Evolutionary conservation across 495 filamentous ascomycete genomes (phyloP), one percentile per base, ranked within the genome.

Genomic region (Chaetomium tenue): DNA sequence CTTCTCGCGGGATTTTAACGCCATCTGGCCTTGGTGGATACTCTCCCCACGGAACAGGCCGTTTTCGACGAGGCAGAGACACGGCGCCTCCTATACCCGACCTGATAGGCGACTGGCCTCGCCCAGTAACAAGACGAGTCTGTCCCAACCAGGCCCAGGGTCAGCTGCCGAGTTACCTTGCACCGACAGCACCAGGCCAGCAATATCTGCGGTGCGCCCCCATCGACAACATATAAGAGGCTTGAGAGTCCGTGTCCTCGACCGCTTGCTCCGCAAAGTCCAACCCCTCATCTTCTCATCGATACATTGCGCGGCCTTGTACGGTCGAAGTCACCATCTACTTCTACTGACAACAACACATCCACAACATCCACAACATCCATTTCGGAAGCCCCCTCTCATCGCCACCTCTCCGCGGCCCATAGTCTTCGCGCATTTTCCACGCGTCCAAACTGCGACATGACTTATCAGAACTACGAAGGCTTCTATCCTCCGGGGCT

Each of bases 381-480:
- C 57, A 42, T 20, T 61, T 71, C 44, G 71, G 54, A 66, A 58
- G 62, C 42, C 50, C 51, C 33, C 23, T 50, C 64, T 23, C 64
- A 64, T 30, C 61, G 71, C 48, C 40, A 64, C 15, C 64, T 69
- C 40, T 58, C 68, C 23, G 63, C 69, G 51, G 48, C 64, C n/a
- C 66, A 66, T 39, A 48, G 26, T 2, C 42, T 54, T 6, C 61
- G 33, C 22, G n/a, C 54, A 9, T 13, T 39, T 12, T 0, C 33
- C 6, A 40, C 53, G 12, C 18, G 15, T 56, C 30, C 53, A 15
- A 56, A 12, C 30, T 33, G 30, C 9, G 33, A 37, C 33, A 39
- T 56, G 53, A 11, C 52, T 8, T 54, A 54, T 18, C 25, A 54
- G 18, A 1, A 54, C 15, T 15, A 54, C 15, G 26, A 54, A 11